These are phyloP conservation scores for Trichoderma gracile DNA, from an alignment of 2,329 filamentous ascomycete genomes.

Conservation along the genomic window DNA sequence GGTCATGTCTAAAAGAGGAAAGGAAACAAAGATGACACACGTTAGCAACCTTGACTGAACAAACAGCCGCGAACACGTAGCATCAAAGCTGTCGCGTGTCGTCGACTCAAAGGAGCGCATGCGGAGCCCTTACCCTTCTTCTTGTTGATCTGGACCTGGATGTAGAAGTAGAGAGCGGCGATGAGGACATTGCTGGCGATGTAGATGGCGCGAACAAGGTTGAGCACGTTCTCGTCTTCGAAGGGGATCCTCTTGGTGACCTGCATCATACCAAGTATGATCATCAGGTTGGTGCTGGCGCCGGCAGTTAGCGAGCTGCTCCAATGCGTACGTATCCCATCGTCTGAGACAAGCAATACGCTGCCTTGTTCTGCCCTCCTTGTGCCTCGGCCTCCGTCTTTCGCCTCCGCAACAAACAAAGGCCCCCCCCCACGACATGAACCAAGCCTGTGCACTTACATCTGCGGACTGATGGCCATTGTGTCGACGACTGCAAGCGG, in stretches of 20 bases:
- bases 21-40: not conserved
- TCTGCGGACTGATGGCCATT: slow-evolving; percentile 62
- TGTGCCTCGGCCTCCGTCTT: not conserved
- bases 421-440: not conserved
- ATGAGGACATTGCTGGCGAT: slow-evolving; percentile 76
- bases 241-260: slow-evolving; percentile 94
- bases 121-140: slow-evolving; percentile 80
- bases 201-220: slow-evolving; percentile 57
- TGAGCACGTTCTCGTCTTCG: slow-evolving; percentile 70
- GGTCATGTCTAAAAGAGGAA: slow-evolving; percentile 73
- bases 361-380: not conserved
- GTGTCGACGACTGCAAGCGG: slow-evolving; percentile 46
- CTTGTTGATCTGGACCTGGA: slow-evolving; percentile 82
- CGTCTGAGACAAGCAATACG: not conserved
- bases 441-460: slow-evolving; percentile 49
- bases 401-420: not conserved
- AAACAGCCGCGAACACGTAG: slow-evolving; percentile 24
- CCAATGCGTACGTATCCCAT: not conserved
- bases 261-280: slow-evolving; percentile 98
- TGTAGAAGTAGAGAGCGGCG: slow-evolving; percentile 78
- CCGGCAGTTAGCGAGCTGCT: slow-evolving; percentile 29
- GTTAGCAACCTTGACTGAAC: not conserved
- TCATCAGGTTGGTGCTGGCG: slow-evolving; percentile 80
- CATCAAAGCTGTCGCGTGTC: not conserved
- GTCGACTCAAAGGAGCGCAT: not conserved